Percentiles rank a stretch among this genome's conserved stretches.
These are phyloP conservation scores for Penicillium janthinellum DNA, from an alignment of 2,329 filamentous ascomycete genomes.

Conservation along the genomic window DNA sequence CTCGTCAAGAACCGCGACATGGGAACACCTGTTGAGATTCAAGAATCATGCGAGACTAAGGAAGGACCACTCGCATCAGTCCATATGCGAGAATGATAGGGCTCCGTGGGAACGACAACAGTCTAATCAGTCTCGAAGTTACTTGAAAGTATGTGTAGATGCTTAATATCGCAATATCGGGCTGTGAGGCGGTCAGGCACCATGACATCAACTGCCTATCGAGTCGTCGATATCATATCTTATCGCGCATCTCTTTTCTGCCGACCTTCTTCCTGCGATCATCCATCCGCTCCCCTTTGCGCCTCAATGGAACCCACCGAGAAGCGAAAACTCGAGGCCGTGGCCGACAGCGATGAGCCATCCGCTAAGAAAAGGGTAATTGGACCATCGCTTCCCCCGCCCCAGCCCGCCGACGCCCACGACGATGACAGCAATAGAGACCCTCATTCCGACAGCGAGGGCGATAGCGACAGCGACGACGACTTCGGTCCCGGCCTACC, in stretches of 20 bases:
- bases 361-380: constrained; percentile 47
- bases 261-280: background rate
- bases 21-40: too few relatives aligned
- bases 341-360: constrained; percentile 3
- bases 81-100: too few relatives aligned
- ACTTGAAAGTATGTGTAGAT: background rate
- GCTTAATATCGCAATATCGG: background rate
- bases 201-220: constrained; percentile 1
- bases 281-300: background rate
- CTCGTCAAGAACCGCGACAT: too few relatives aligned
- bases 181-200: background rate
- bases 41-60: too few relatives aligned
- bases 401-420: constrained; percentile 28
- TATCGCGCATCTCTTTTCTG: constrained; percentile 2
- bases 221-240: background rate
- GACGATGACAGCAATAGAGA: constrained; percentile 6
- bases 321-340: constrained; percentile 26
- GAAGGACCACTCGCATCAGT: too few relatives aligned
- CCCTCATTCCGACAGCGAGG: constrained; percentile 27
- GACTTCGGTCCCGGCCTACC: constrained; percentile 48
- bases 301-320: constrained; percentile 13
- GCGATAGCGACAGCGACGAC: constrained; percentile 39
- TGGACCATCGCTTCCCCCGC: constrained; percentile 59
- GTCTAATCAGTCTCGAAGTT: background rate
- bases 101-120: background rate